These are phyloP conservation scores for Blakeslea trispora DNA, from an alignment of 371 early-diverging fungal genomes.

Conservation along the genomic window DNA sequence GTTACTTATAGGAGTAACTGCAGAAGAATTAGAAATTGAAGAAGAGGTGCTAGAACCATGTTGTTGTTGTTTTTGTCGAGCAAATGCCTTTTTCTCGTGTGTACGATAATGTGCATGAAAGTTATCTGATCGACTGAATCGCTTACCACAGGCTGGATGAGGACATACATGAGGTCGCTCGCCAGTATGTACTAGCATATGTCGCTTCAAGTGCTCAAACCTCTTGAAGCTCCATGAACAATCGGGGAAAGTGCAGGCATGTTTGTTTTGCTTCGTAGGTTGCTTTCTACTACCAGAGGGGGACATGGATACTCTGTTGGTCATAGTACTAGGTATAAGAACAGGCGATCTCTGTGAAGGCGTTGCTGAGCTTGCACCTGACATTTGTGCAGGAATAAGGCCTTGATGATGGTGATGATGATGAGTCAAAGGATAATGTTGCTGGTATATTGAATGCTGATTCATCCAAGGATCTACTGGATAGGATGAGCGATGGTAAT, in stretches of 20 bases:
- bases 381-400: neutral
- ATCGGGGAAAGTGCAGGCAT: constrained; percentile 56
- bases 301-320: constrained; percentile 1
- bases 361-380: neutral
- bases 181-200: constrained; percentile 72
- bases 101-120: constrained; percentile 64
- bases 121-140: constrained; percentile 80
- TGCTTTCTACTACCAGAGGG: constrained; percentile 21
- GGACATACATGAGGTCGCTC: constrained; percentile 70
- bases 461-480: constrained; percentile 35
- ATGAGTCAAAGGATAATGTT: constrained; percentile 14
- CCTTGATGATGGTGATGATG: constrained; percentile 11
- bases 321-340: constrained; percentile 18
- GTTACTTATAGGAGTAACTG: neutral
- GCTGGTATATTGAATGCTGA: constrained; percentile 16
- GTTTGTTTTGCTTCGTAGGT: constrained; percentile 49
- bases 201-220: constrained; percentile 85
- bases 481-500: constrained; percentile 14
- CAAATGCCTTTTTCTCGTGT: constrained; percentile 48
- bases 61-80: constrained; percentile 30
- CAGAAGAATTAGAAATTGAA: constrained; percentile 4
- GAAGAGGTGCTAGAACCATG: constrained; percentile 10
- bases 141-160: constrained; percentile 68
- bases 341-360: neutral
- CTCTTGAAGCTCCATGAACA: constrained; percentile 74